Percentiles rank a stretch among this genome's conserved stretches.
Evolutionary conservation across 768 basidiomycete species (phyloP).

Genomic region (Candolleomyces eurysporus): DNA sequence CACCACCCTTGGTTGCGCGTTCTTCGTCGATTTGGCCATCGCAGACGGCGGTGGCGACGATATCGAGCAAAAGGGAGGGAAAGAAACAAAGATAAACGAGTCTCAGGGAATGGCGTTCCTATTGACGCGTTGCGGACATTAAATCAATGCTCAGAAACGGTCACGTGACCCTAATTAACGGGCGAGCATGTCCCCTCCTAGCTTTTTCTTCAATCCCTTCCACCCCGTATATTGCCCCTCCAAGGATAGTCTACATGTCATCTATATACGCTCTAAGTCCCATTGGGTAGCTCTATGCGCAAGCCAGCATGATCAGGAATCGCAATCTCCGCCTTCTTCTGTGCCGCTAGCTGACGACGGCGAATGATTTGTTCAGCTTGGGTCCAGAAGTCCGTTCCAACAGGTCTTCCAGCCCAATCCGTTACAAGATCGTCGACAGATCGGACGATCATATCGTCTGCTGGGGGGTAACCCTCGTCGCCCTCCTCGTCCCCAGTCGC

Average conservation of each 20-base stretch:
- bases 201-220: neutral
- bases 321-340: too few relatives aligned
- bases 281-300: too few relatives aligned
- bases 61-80: neutral
- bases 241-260: too few relatives aligned
- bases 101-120: neutral
- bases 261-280: too few relatives aligned
- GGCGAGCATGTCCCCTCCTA: neutral
- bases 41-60: neutral
- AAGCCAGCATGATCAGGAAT: too few relatives aligned
- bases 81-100: neutral
- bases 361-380: neutral
- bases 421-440: neutral
- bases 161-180: neutral
- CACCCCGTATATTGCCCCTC: neutral
- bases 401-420: neutral
- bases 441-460: neutral
- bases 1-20: neutral
- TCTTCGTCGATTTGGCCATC: constrained; percentile 9
- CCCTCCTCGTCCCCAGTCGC: neutral
- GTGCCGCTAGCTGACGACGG: neutral
- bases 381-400: neutral
- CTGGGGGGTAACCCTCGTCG: neutral
- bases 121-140: constrained; percentile 9
- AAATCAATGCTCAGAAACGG: neutral